Evolutionary conservation across 257 asterid genomes (phyloP).

Genomic region (Petunia secreta): DNA sequence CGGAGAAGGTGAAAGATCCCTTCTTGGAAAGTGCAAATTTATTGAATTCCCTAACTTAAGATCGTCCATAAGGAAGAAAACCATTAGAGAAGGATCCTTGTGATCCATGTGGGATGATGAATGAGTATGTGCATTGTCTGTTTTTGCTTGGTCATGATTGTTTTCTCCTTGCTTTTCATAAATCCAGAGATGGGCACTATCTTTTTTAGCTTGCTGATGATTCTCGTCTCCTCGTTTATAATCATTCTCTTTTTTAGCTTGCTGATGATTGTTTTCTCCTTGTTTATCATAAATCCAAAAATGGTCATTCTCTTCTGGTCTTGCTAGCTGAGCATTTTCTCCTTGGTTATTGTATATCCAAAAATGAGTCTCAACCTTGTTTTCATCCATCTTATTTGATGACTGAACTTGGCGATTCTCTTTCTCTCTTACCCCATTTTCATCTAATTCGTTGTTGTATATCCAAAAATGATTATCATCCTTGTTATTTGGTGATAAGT

Average conservation of each 20-base stretch:
- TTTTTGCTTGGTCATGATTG: not conserved
- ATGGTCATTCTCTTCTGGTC: not conserved
- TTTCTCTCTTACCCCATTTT: not conserved
- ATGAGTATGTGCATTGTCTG: slow-evolving; percentile 39
- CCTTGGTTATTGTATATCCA: not conserved
- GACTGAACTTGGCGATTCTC: not conserved
- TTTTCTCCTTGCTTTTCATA: not conserved
- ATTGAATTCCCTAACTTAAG: slow-evolving; percentile 55
- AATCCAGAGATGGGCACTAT: no score
- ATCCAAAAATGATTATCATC: not conserved
- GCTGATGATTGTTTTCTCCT: not conserved
- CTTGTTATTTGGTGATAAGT: not conserved
- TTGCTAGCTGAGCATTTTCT: not conserved
- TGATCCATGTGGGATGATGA: slow-evolving; percentile 58
- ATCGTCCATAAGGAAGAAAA: slow-evolving; percentile 65
- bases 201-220: no score
- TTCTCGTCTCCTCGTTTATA: no score
- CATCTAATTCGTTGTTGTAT: not conserved
- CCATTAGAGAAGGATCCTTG: slow-evolving; percentile 56
- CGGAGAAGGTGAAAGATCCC: slow-evolving; percentile 42
- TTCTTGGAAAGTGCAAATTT: slow-evolving; percentile 58
- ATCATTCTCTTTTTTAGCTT: no score
- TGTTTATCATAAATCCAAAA: not conserved
- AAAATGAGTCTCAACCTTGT: not conserved
- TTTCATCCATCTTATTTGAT: no score